Base-by-base conservation (phyloP, 352 stramenopile species). In the Phytophthora podocarpi region DNA sequence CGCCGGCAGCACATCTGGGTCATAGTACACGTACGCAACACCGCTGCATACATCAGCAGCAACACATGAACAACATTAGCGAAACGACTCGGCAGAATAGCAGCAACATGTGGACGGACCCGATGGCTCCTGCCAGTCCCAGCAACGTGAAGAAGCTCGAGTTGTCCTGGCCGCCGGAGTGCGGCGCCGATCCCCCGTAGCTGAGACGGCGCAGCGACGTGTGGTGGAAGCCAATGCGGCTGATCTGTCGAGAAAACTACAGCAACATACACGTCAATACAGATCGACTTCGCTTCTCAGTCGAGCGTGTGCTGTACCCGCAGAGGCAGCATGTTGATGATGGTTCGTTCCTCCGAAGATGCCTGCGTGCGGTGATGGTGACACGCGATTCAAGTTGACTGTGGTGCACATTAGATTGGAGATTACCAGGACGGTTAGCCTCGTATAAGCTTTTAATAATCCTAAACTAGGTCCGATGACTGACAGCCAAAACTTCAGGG, bases 1-100 rank as follows among this genome's bases (percentile, higher is more conserved):
- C 47, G 47, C 67, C 5, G 87, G 87, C 24, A 95, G 60, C 30
- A 95, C 85, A 43, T 95, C 87, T 20, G 87, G 87, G 53, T 95
- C 87, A 42, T 90, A 90, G 65, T 95, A 95, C 47, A 93, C 82
- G 54, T 95, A 95, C 24, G 75, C 79, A 42, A 92, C 64, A 16
- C 76, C 80, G 56, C 86, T 93, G 34, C n/a, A 21, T 5, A 51
- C 18, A n/a, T 12, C 34, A 16, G n/a, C n/a, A 42, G 8, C 24
- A 67, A 24, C 24, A 41, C 5, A 28, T 42, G 4, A 52, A 6
- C 13, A 58, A 34, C 48, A 16, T 50, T n/a, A 64, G 42, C 18
- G 26, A 28, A 18, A 28, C 5, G 28, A 37, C 1, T 16, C 15
- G 10, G 27, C 1, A 1, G 4, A 24, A 54, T 20, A 34, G 6